These are phyloP conservation scores for Lycium ferocissimum DNA, from an alignment of 257 asterid species.

Conservation along the genomic window DNA sequence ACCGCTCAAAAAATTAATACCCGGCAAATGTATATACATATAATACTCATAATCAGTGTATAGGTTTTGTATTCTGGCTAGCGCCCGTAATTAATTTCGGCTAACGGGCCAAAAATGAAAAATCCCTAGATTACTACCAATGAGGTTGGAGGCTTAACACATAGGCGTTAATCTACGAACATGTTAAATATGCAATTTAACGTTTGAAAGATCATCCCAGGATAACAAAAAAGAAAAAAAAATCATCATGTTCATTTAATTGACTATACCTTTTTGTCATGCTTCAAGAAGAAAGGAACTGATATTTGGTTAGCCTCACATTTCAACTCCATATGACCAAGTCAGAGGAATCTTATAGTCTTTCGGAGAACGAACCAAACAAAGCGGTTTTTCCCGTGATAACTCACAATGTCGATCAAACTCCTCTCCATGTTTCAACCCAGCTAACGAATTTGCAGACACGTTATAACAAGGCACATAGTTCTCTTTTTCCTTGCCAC, in stretches of 20 bases:
- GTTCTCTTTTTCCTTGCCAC: conserved; percentile 88
- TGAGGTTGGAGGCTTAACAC: background rate
- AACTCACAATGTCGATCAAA: conserved; percentile 88
- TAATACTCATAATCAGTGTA: too few species aligned
- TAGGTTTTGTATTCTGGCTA: too few species aligned
- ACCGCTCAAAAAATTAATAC: too few species aligned
- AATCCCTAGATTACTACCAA: too few species aligned
- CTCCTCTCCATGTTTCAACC: conserved; percentile 84
- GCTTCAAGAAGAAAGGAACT: conserved; percentile 96
- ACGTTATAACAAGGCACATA: conserved; percentile 91
- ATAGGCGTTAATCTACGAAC: background rate
- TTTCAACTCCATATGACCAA: conserved; percentile 95
- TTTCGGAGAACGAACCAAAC: conserved; percentile 90
- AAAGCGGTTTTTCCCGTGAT: conserved; percentile 57
- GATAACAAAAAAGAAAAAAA: background rate
- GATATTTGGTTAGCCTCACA: conserved; percentile 92
- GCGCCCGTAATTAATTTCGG: too few species aligned
- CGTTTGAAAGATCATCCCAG: background rate
- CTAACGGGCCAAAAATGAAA: too few species aligned
- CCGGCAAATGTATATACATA: too few species aligned
- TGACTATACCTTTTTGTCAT: conserved; percentile 87
- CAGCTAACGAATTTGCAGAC: conserved; percentile 73
- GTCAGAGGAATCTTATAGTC: conserved; percentile 88
- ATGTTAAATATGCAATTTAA: background rate
- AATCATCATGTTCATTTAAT: conserved; percentile 17